Conservation (phyloP, 176 grass and related monocot species). For the Oryza australiensis region DNA sequence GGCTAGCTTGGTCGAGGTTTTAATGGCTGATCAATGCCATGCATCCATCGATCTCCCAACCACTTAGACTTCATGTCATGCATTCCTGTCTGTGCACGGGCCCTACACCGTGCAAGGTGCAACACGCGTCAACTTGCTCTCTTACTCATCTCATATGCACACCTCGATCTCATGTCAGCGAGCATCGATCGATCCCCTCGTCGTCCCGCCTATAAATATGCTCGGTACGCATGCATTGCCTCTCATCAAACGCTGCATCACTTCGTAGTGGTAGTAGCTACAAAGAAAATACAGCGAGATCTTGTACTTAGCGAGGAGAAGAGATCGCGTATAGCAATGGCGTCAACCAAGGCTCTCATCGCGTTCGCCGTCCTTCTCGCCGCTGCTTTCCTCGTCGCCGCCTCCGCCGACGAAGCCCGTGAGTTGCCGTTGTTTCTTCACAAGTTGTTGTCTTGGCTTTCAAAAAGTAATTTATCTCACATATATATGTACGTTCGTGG, state of each 20-base stretch:
- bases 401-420: conserved; percentile 46
- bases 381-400: conserved; percentile 42
- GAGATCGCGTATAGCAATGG: neutral
- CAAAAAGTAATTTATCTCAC: no score
- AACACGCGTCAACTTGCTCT: neutral
- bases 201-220: neutral
- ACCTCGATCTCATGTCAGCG: neutral
- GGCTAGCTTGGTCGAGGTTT: no score
- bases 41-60: neutral
- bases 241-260: neutral
- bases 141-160: no score
- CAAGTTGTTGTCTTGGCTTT: neutral
- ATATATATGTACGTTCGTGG: neutral
- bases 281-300: neutral
- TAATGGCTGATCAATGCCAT: neutral
- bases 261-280: neutral
- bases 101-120: neutral
- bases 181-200: neutral
- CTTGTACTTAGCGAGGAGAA: neutral
- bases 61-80: neutral
- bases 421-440: neutral
- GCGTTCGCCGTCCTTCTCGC: conserved; percentile 47
- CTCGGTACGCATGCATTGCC: neutral
- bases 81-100: neutral
- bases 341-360: conserved; percentile 38